Conservation (phyloP, 768 basidiomycete species). For the Pleurotus giganteus region DNA sequence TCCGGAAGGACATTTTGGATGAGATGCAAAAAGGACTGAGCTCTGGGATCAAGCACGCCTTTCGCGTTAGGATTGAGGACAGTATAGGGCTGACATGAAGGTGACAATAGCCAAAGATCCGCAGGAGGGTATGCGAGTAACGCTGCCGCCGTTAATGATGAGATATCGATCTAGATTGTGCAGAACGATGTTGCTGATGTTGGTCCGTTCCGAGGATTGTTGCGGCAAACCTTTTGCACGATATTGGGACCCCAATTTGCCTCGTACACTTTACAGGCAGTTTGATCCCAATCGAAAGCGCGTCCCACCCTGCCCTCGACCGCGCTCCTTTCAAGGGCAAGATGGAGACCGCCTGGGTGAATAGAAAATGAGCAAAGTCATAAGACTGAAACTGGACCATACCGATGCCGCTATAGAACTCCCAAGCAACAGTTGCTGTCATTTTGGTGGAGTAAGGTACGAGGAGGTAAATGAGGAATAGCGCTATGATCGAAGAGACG, state of each 20-base stretch:
- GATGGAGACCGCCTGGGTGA: constrained; percentile 64
- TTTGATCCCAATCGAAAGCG: constrained; percentile 86
- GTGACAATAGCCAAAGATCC: constrained; percentile 75
- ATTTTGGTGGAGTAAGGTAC: background rate
- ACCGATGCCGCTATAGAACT: constrained; percentile 87
- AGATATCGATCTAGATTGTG: constrained; percentile 55
- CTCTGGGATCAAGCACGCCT: constrained; percentile 71
- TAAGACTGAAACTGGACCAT: constrained; percentile 11
- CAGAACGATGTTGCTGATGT: constrained; percentile 8
- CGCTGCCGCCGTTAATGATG: constrained; percentile 44
- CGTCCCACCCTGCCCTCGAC: constrained; percentile 48
- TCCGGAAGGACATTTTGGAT: constrained; percentile 61
- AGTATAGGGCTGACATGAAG: constrained; percentile 84
- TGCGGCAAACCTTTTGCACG: constrained; percentile 46
- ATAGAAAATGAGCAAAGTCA: background rate
- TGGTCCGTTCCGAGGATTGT: background rate
- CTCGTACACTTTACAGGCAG: constrained; percentile 66
- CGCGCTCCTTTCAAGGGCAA: constrained; percentile 55
- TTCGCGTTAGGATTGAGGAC: constrained; percentile 72
- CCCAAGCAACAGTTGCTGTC: constrained; percentile 30
- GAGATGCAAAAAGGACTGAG: constrained; percentile 73
- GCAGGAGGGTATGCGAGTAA: constrained; percentile 42
- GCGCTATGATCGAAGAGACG: background rate
- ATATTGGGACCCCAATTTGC: constrained; percentile 52
- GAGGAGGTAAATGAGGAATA: constrained; percentile 1